Conservation (phyloP, 768 basidiomycete genomes). For the Hemileccinum rubropunctum region DNA sequence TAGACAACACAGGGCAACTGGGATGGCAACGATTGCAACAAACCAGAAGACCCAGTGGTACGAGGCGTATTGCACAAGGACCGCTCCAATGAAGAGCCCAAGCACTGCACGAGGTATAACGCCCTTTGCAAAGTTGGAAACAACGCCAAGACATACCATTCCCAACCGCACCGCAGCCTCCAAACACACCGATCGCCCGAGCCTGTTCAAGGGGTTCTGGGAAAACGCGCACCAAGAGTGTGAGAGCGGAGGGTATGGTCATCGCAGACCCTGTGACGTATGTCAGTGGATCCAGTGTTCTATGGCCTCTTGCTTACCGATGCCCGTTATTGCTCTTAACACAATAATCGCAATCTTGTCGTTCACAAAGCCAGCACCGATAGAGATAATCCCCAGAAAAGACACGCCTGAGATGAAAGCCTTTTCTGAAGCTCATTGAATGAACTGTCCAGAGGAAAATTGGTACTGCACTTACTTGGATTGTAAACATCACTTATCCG, state of each 20-base stretch:
- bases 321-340: constrained; percentile 49
- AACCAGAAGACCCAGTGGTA: constrained; percentile 55
- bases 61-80: constrained; percentile 38
- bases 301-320: constrained; percentile 28
- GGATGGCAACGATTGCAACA: constrained; percentile 37
- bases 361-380: constrained; percentile 44
- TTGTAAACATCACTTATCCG: constrained; percentile 23
- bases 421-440: constrained; percentile 36
- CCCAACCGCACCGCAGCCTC: constrained; percentile 45
- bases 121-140: not conserved
- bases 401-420: constrained; percentile 42
- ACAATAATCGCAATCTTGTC: constrained; percentile 47
- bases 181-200: constrained; percentile 47
- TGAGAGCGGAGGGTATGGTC: constrained; percentile 49
- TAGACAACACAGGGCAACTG: constrained; percentile 31
- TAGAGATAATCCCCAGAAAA: constrained; percentile 40
- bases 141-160: constrained; percentile 31
- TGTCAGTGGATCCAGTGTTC: not conserved
- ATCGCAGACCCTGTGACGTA: constrained; percentile 40
- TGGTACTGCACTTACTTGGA: constrained; percentile 27
- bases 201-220: constrained; percentile 46
- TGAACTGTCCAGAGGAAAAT: constrained; percentile 23
- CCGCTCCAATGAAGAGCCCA: constrained; percentile 42
- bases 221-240: constrained; percentile 49
- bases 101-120: constrained; percentile 26